Base-by-base conservation (phyloP, 208 protist species). In the Tritrichomonas foetus region DNA sequence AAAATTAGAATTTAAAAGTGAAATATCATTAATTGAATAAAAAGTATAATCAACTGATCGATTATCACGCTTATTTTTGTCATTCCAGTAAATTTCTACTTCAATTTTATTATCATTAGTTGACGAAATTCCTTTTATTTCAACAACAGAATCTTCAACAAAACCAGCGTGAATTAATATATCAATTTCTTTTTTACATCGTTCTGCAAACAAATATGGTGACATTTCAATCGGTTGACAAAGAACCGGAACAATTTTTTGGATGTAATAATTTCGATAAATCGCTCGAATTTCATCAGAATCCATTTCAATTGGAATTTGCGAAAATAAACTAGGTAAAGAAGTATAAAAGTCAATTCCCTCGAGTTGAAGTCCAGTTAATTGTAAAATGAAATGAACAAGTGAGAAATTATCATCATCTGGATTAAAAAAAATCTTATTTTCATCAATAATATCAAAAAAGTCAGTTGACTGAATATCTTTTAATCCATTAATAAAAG, bases 361-460 rank as follows among this genome's bases (percentile, higher is more conserved):
- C 1, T 78, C 69, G 16, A 61, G 11, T 61, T 61, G 53, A 61
- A 5, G 5, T 61, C 53, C 53, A 61, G 53, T 61, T 61, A 61
- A 61, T 22, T 61, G 11, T 22, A 22, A 22, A 5, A 61, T 16
- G 16, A 61, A 61, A 61, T 16, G 5, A 5, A 61, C 11, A 61
- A 61, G 53, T 61, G 53, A 61, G 27, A 89, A 89, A 44, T 89
- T 33, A 39, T 89, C 78, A 44, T 89, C 78, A 50, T 47, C 78
- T n/a, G 25, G 53, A 20, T 25, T 25, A 39, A 57, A 89, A 30
- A 39, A 57, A 49, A 53, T 57, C 47, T 89, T 89, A n/a, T 57
- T 89, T 89, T 89, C 78, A 57, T 89, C 47, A 8, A 57, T 33
- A 22, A 89, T 47, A 11, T 9, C 41, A 61, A 27, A 22, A 89